Evolutionary conservation across 2,329 filamentous ascomycete species (phyloP).

Genomic region (Fonsecaea pedrosoi): DNA sequence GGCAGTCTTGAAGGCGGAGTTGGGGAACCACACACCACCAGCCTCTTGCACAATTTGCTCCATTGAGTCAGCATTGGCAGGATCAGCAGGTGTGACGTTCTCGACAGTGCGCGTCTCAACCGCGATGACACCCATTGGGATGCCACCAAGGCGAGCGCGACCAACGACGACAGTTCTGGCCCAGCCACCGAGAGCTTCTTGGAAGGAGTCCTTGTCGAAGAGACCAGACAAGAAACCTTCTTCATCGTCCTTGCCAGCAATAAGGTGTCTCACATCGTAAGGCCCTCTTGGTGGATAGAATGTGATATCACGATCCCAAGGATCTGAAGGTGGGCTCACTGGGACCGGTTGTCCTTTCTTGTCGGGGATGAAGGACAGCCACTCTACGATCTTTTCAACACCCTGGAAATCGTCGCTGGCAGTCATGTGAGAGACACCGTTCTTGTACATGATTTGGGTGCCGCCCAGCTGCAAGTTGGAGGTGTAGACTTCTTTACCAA

Average conservation of each 20-base stretch:
- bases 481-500: constrained; percentile 97
- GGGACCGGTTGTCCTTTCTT: constrained; percentile 92
- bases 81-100: constrained; percentile 95
- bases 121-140: constrained; percentile 96
- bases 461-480: constrained; percentile 99
- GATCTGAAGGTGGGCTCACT: constrained; percentile 83
- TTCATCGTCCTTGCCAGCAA: constrained; percentile 82
- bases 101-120: constrained; percentile 96
- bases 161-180: constrained; percentile 95
- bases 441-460: constrained; percentile 99
- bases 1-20: constrained; percentile 99
- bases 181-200: constrained; percentile 96
- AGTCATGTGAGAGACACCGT: constrained; percentile 99
- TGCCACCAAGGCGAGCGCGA: constrained; percentile 93
- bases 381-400: constrained; percentile 96
- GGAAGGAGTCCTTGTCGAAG: constrained; percentile 96
- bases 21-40: constrained; percentile 99
- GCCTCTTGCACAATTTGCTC: constrained; percentile 94
- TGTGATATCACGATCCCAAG: constrained; percentile 89
- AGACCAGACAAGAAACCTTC: constrained; percentile 88
- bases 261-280: constrained; percentile 94
- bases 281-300: constrained; percentile 82
- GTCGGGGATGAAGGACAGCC: constrained; percentile 96
- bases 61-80: constrained; percentile 97
- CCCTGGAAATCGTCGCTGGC: constrained; percentile 97